phyloP scores from a whole-genome alignment of 352 stramenopile species.

The Globisporangium orthogonon region DNA sequence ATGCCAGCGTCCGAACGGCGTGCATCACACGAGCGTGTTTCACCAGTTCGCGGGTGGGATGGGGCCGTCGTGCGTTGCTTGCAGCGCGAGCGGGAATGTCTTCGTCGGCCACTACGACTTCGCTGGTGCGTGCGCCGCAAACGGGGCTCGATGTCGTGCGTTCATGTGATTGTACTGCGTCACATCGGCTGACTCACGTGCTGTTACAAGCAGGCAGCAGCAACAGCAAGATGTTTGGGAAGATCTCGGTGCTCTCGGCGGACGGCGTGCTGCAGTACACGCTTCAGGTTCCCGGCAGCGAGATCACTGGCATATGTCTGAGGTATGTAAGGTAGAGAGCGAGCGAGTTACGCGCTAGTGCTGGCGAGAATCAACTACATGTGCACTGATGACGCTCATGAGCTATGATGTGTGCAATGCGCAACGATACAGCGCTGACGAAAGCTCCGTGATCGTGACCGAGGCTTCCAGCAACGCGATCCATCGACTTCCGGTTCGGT shows the following conservation, averaged over 20 bases:
- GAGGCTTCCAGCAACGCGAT: conserved; percentile 73
- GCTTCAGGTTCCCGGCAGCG: conserved; percentile 45
- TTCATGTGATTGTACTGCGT: background rate
- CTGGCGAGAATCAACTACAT: background rate
- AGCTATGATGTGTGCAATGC: background rate
- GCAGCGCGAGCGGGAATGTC: conserved; percentile 44
- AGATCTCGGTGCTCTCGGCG: conserved; percentile 57
- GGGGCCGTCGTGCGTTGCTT: conserved; percentile 68
- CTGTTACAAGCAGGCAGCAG: conserved; percentile 13
- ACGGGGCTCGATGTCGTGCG: background rate
- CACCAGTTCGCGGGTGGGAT: conserved; percentile 78
- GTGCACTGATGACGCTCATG: background rate
- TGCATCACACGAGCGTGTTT: conserved; percentile 76
- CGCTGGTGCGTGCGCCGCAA: conserved; percentile 25
- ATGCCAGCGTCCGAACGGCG: conserved; percentile 49
- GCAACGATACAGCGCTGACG: conserved; percentile 27
- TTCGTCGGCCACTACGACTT: conserved; percentile 87
- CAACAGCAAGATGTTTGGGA: conserved; percentile 27
- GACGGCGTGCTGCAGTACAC: conserved; percentile 44
- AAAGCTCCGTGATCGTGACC: conserved; percentile 60
- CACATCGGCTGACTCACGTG: background rate
- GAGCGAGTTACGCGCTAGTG: background rate
- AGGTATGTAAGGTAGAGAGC: conserved; percentile 23
- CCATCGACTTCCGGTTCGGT: conserved; percentile 35
- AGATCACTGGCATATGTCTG: conserved; percentile 75